These are phyloP conservation scores for Claviceps sp. DNA, from an alignment of 2,329 filamentous ascomycete species.

Conservation along the genomic window DNA sequence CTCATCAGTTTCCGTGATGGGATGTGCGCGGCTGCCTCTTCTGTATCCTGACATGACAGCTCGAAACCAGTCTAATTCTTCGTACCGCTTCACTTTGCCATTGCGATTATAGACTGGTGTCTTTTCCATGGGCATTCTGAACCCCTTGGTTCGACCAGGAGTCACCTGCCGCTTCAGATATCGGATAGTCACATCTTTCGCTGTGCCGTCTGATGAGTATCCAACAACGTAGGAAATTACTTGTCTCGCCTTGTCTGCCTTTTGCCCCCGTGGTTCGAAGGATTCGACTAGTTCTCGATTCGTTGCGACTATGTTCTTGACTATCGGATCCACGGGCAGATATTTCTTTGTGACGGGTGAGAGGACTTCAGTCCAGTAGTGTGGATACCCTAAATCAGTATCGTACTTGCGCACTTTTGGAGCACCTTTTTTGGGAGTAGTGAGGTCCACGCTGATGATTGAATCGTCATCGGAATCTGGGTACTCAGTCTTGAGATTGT, in stretches of 20 bases:
- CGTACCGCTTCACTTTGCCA: slow-evolving; percentile 64
- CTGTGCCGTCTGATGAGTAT: slow-evolving; percentile 70
- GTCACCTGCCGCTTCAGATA: slow-evolving; percentile 73
- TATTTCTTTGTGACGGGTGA: slow-evolving; percentile 71
- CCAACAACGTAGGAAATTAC: slow-evolving; percentile 82
- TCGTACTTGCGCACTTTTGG: slow-evolving; percentile 44
- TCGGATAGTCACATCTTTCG: slow-evolving; percentile 86
- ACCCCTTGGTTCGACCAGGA: slow-evolving; percentile 82
- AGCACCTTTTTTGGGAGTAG: slow-evolving; percentile 23
- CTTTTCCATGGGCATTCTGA: slow-evolving; percentile 66
- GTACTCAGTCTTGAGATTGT: slow-evolving; percentile 28
- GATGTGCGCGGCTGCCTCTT: slow-evolving; percentile 32
- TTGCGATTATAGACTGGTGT: slow-evolving; percentile 64
- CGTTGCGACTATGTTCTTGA: slow-evolving; percentile 55
- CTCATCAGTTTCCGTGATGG: slow-evolving; percentile 60
- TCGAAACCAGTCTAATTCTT: slow-evolving; percentile 82
- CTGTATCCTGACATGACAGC: slow-evolving; percentile 62
- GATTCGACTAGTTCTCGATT: slow-evolving; percentile 58
- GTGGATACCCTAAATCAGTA: slow-evolving; percentile 65
- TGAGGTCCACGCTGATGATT: slow-evolving; percentile 38
- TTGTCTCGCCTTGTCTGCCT: slow-evolving; percentile 76
- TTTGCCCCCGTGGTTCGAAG: slow-evolving; percentile 71
- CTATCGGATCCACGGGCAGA: slow-evolving; percentile 63
- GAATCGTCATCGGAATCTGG: slow-evolving; percentile 45
- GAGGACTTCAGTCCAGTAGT: slow-evolving; percentile 86